Conservation (phyloP, 2,329 filamentous ascomycete genomes). For the Grosmannia clavigera region DNA sequence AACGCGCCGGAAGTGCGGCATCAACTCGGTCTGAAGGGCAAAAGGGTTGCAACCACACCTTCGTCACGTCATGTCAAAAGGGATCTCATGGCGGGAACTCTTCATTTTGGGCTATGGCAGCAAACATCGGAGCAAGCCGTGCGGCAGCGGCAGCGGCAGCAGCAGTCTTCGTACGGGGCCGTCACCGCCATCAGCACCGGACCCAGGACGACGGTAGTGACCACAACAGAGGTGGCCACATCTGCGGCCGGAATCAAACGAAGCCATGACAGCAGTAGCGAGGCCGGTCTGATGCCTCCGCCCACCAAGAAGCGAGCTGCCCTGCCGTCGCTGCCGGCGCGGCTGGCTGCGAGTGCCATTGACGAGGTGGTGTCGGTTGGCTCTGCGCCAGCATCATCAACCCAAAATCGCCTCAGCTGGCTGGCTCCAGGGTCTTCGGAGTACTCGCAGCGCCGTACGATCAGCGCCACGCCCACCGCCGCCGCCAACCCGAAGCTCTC, state of each 20-base stretch:
- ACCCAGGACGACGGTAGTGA: not conserved
- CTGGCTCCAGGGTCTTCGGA: constrained; percentile 34
- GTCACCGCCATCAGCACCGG: not conserved
- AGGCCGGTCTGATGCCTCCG: not conserved
- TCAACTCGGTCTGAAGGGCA: too few species aligned
- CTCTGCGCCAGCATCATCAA: not conserved
- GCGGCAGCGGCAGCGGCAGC: not conserved
- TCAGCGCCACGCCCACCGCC: constrained; percentile 41
- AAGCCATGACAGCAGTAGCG: not conserved
- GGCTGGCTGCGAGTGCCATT: constrained; percentile 16
- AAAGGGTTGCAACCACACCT: not conserved
- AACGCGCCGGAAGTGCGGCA: too few species aligned
- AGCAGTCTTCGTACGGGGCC: not conserved
- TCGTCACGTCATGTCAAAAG: not conserved
- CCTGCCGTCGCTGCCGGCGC: constrained; percentile 7
- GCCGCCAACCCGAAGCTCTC: constrained; percentile 42
- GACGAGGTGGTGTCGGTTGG: not conserved
- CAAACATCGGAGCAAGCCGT: constrained; percentile 11
- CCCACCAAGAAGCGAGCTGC: not conserved
- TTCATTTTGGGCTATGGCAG: constrained; percentile 8
- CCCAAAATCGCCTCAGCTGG: constrained; percentile 13
- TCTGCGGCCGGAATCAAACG: constrained; percentile 6
- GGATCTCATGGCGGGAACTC: constrained; percentile 5
- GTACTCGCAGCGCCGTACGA: constrained; percentile 41
- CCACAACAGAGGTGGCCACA: not conserved